A percentile compares a stretch with the other conserved stretches of the same genome.
phyloP scores from a whole-genome alignment of 1,139 yeast species.

The Candida sp. region DNA sequence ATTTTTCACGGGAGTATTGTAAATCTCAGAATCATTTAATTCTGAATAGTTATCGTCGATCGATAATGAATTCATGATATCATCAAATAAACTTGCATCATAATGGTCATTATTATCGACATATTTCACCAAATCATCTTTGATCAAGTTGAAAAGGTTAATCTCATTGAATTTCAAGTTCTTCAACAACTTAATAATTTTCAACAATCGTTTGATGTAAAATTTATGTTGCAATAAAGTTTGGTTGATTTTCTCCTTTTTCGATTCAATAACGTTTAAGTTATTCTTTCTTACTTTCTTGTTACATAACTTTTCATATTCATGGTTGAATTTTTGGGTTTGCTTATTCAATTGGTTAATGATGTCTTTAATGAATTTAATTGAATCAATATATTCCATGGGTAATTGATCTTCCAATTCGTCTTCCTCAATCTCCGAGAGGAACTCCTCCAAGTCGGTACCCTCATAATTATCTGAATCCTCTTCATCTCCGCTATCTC shows the following conservation, averaged over 20 bases:
- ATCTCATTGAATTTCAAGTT: conserved; percentile 28
- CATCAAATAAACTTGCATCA: conserved; percentile 40
- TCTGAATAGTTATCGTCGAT: conserved; percentile 12
- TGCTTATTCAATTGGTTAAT: conserved; percentile 32
- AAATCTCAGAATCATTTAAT: conserved; percentile 8
- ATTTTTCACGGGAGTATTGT: background rate
- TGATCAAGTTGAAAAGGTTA: conserved; percentile 32
- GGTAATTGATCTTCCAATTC: conserved; percentile 21
- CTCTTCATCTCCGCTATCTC: conserved; percentile 10
- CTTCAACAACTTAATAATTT: conserved; percentile 29
- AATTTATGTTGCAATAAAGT: conserved; percentile 32
- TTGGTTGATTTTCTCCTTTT: conserved; percentile 41
- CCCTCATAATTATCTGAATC: conserved; percentile 9
- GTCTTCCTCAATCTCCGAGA: conserved; percentile 9
- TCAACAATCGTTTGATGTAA: conserved; percentile 36
- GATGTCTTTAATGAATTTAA: conserved; percentile 27
- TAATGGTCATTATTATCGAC: conserved; percentile 39
- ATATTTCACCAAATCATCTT: conserved; percentile 39
- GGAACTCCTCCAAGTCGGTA: conserved; percentile 11
- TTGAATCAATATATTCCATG: conserved; percentile 33
- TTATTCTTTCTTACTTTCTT: conserved; percentile 42
- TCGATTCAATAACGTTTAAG: conserved; percentile 33
- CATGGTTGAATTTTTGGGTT: conserved; percentile 30
- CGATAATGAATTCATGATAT: conserved; percentile 25
- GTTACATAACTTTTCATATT: conserved; percentile 37